Conservation (phyloP, 345 rosid species). For the Pistacia integerrima region DNA sequence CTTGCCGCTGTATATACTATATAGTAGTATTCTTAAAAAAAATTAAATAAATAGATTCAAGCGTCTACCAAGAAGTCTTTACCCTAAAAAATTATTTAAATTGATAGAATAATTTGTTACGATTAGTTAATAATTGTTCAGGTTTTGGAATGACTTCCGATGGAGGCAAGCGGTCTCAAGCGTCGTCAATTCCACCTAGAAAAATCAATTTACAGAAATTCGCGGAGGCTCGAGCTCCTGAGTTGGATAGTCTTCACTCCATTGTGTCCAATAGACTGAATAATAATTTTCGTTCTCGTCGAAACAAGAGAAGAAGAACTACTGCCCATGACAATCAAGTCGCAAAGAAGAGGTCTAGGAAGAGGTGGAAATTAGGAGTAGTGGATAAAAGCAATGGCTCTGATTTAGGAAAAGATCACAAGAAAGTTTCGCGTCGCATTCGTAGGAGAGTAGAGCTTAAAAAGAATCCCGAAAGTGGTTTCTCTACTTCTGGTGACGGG, state of each 20-base stretch:
- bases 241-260: conserved; percentile 70
- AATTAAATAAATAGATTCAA: too few species aligned
- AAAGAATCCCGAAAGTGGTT: conserved; percentile 62
- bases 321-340: conserved; percentile 55
- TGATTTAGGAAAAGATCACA: conserved; percentile 23
- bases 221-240: conserved; percentile 65
- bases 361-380: conserved; percentile 42
- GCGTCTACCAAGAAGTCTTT: too few species aligned
- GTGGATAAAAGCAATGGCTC: conserved; percentile 19
- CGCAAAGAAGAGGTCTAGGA: conserved; percentile 47
- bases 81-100: too few species aligned
- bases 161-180: conserved; percentile 36
- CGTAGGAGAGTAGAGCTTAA: conserved; percentile 64
- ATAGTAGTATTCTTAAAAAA: too few species aligned
- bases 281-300: conserved; percentile 58
- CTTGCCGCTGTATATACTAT: too few species aligned
- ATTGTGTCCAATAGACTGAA: conserved; percentile 50
- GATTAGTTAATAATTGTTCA: neutral
- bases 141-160: conserved; percentile 36
- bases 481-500: conserved; percentile 71
- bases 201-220: conserved; percentile 68
- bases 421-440: conserved; percentile 48
- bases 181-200: conserved; percentile 48
- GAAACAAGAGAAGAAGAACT: conserved; percentile 88
- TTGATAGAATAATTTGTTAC: neutral